phyloP scores from a whole-genome alignment of 495 filamentous ascomycete genomes.

The Barbatosphaeria neglecta region DNA sequence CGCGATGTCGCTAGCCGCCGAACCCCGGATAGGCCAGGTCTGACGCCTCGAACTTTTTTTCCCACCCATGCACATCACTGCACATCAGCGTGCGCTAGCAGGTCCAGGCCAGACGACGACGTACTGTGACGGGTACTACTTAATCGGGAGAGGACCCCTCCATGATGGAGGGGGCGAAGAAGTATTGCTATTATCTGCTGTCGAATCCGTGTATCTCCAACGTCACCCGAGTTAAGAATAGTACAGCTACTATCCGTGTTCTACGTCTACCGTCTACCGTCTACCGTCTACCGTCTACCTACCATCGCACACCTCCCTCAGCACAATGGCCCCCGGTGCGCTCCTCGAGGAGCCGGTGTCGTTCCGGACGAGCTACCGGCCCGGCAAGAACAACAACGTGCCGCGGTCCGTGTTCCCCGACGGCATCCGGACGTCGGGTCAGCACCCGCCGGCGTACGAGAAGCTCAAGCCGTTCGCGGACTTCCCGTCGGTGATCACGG shows the following conservation, averaged over 20 bases:
- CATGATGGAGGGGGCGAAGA: not conserved
- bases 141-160: not conserved
- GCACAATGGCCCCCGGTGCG: slow-evolving; percentile 20
- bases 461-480: slow-evolving; percentile 53
- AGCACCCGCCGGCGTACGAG: slow-evolving; percentile 63
- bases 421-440: slow-evolving; percentile 59
- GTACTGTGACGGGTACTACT: too few species aligned
- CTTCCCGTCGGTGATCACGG: slow-evolving; percentile 64
- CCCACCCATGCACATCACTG: too few species aligned
- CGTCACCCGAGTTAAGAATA: too few species aligned
- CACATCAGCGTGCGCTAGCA: not conserved
- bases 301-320: not conserved
- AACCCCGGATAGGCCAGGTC: not conserved
- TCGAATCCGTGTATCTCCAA: too few species aligned
- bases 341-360: slow-evolving; percentile 15
- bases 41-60: not conserved
- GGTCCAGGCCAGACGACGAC: not conserved
- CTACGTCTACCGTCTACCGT: too few species aligned
- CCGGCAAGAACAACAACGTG: slow-evolving; percentile 7
- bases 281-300: too few species aligned
- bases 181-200: too few species aligned
- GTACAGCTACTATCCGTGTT: too few species aligned
- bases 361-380: not conserved
- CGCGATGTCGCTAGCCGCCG: not conserved
- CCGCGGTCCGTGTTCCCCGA: slow-evolving; percentile 30